A percentile compares a stretch with the other conserved stretches of the same genome.
These are phyloP conservation scores for Drosera spatulata DNA, from an alignment of 179 eudicot genomes.

Conservation along the genomic window DNA sequence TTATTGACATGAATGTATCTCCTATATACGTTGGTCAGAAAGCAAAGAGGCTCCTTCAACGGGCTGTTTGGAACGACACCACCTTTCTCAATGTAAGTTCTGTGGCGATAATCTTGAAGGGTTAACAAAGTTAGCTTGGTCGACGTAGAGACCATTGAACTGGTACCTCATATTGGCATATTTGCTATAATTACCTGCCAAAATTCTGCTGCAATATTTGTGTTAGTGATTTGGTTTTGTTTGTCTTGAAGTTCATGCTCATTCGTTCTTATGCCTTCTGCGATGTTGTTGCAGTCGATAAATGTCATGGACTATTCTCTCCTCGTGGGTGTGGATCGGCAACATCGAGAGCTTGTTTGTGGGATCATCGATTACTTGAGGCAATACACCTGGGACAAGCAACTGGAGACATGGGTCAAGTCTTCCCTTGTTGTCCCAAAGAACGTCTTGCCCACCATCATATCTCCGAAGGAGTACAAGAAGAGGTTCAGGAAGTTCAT, in stretches of 20 bases:
- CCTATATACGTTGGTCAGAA: conserved; percentile 65
- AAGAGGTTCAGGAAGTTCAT: conserved; percentile 89
- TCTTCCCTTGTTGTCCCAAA: conserved; percentile 72
- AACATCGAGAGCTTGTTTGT: conserved; percentile 61
- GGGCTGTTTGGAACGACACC: conserved; percentile 93
- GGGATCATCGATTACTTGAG: conserved; percentile 90
- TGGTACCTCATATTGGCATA: background rate
- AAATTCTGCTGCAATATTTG: too few relatives aligned
- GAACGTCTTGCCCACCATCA: conserved; percentile 65
- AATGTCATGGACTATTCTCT: conserved; percentile 95
- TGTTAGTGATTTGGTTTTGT: too few relatives aligned
- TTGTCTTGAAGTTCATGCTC: too few relatives aligned
- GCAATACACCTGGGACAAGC: conserved; percentile 94
- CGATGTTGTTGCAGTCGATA: conserved; percentile 34
- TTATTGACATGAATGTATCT: conserved; percentile 76
- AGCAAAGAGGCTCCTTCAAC: conserved; percentile 62
- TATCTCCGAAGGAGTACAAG: conserved; percentile 78
- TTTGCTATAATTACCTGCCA: too few relatives aligned
- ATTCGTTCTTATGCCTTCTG: too few relatives aligned
- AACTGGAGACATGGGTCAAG: conserved; percentile 89
- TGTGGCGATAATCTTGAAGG: background rate
- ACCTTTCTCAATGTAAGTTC: conserved; percentile 40
- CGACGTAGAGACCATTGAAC: background rate
- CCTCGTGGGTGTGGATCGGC: conserved; percentile 77
- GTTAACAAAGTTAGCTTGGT: background rate